A percentile compares a stretch with the other conserved stretches of the same genome.
These are phyloP conservation scores for Pseudotulostoma volvatum DNA, from an alignment of 495 filamentous ascomycete species.

Conservation along the genomic window DNA sequence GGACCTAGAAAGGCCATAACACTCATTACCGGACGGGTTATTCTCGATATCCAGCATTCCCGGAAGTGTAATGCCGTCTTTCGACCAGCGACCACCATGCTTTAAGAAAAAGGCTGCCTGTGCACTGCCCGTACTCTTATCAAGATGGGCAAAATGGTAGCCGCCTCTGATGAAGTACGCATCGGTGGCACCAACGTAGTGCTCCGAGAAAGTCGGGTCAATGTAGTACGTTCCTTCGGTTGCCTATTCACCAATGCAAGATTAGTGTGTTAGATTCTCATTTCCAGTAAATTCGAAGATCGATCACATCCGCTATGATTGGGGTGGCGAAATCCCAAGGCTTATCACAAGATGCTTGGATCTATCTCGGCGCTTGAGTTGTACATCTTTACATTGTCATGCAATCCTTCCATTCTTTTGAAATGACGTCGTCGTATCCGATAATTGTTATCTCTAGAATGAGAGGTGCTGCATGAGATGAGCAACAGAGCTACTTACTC, in stretches of 20 bases:
- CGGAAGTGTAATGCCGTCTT: conserved; percentile 45
- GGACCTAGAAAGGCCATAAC: conserved; percentile 34
- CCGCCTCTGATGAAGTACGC: conserved; percentile 42
- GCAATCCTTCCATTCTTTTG: too few species aligned
- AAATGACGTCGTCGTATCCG: too few species aligned
- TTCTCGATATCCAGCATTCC: conserved; percentile 54
- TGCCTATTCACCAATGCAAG: conserved; percentile 20
- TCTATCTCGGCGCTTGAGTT: too few species aligned
- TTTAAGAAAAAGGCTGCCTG: conserved; percentile 45
- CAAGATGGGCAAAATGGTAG: conserved; percentile 48
- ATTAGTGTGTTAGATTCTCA: neutral
- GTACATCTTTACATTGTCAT: too few species aligned
- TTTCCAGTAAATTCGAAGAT: neutral
- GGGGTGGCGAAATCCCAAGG: too few species aligned
- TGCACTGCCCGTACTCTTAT: conserved; percentile 26
- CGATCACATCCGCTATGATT: neutral
- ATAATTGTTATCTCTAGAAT: too few species aligned
- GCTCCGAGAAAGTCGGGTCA: conserved; percentile 34
- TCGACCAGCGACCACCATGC: conserved; percentile 46
- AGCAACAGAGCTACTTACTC: too few species aligned
- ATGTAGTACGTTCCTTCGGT: conserved; percentile 42
- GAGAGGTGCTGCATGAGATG: too few species aligned
- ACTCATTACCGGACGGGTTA: conserved; percentile 26
- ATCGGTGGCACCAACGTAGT: conserved; percentile 37
- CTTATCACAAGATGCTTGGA: too few species aligned